A percentile compares a stretch with the other conserved stretches of the same genome.
phyloP scores from a whole-genome alignment of 768 basidiomycete species.

The Hygrophorus russula region DNA sequence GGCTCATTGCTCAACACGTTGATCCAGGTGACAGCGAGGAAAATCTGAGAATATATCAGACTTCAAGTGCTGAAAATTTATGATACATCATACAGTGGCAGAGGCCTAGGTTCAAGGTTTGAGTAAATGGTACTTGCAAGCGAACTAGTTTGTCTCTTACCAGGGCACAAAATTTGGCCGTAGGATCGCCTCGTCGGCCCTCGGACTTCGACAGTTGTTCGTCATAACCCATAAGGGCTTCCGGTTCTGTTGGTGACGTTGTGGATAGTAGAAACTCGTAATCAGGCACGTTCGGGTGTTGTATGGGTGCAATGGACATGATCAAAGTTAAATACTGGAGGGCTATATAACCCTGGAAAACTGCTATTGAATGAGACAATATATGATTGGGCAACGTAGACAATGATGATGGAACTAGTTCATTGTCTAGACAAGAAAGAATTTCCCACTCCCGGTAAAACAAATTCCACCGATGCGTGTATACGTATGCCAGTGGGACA shows the following conservation, averaged over 20 bases:
- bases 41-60: slow-evolving; percentile 19
- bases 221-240: slow-evolving; percentile 14
- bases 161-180: slow-evolving; percentile 22
- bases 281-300: slow-evolving; percentile 1
- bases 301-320: not conserved
- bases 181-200: slow-evolving; percentile 23
- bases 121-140: not conserved
- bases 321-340: too few species aligned
- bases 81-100: not conserved
- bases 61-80: not conserved
- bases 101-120: not conserved
- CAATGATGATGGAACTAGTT: too few species aligned
- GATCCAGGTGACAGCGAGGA: slow-evolving; percentile 32
- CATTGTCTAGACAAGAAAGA: too few species aligned
- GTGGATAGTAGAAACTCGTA: slow-evolving; percentile 10
- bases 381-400: too few species aligned
- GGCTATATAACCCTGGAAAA: too few species aligned
- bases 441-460: too few species aligned
- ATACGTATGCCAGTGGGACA: too few species aligned
- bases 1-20: slow-evolving; percentile 36
- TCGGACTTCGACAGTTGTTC: slow-evolving; percentile 21
- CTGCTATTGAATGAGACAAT: too few species aligned
- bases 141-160: slow-evolving; percentile 18
- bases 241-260: slow-evolving; percentile 1
- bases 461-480: too few species aligned